These are phyloP conservation scores for Picea engelmannii DNA, from an alignment of 83 land plant species.

Conservation along the genomic window DNA sequence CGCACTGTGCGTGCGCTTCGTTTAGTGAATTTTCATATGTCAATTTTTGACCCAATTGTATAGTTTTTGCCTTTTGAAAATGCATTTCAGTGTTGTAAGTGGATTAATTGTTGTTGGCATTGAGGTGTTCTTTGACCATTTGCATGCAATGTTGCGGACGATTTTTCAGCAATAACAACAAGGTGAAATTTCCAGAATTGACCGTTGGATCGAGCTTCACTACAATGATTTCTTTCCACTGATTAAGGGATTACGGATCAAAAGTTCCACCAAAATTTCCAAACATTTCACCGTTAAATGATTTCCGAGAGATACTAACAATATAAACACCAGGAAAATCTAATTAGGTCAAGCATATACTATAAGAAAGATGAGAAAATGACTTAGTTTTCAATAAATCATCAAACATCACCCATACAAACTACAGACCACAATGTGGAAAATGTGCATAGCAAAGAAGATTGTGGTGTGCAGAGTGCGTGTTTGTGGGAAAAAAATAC, in stretches of 20 bases:
- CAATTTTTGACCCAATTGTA: no score
- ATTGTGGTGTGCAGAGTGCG: no score
- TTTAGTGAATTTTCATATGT: no score
- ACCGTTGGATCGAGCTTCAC: neutral
- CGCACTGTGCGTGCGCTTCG: no score
- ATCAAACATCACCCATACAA: neutral
- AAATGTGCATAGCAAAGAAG: no score
- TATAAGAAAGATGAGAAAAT: neutral
- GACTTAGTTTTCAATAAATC: conserved; percentile 2
- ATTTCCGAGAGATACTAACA: neutral
- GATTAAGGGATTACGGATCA: neutral
- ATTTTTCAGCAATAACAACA: no score
- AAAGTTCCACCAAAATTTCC: neutral
- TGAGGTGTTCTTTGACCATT: no score
- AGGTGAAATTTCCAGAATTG: neutral
- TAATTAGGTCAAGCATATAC: neutral
- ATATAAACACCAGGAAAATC: neutral
- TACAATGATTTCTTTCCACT: neutral
- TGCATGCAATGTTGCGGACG: no score
- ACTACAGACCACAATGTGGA: neutral
- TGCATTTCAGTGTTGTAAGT: no score
- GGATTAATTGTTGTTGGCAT: no score
- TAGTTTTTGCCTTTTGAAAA: no score
- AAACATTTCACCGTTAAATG: neutral
- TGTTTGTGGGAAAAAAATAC: no score